Evolutionary conservation across 371 early-diverging fungal species (phyloP).

Genomic region (Entomophthora muscae): DNA sequence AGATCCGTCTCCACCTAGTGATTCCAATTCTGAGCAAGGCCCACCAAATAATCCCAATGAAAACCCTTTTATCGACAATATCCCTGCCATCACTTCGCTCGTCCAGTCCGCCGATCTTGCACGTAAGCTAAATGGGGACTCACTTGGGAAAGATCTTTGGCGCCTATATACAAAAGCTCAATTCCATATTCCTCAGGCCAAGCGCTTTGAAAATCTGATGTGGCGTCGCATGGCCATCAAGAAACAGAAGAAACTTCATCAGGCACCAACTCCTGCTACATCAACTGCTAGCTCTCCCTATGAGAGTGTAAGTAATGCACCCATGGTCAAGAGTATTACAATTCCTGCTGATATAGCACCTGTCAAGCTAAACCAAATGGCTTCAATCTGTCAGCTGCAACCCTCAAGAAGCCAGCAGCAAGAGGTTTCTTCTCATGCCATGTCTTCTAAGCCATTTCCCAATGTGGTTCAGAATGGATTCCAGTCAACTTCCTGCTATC

Average conservation of each 20-base stretch:
- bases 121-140: constrained; percentile 25
- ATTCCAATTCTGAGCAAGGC: not conserved
- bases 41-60: not conserved
- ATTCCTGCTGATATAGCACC: constrained; percentile 2
- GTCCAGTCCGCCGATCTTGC: constrained; percentile 49
- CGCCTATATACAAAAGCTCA: constrained; percentile 45
- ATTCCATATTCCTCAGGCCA: constrained; percentile 38
- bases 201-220: constrained; percentile 42
- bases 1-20: not conserved
- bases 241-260: constrained; percentile 19
- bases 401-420: no score
- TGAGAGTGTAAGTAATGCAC: not conserved
- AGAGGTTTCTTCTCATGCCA: not conserved
- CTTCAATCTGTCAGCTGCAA: not conserved
- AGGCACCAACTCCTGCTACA: not conserved
- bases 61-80: not conserved
- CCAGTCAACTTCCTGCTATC: no score
- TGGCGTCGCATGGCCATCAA: constrained; percentile 56
- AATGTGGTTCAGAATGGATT: not conserved
- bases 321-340: not conserved
- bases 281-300: constrained; percentile 7
- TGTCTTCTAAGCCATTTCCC: not conserved
- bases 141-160: constrained; percentile 42
- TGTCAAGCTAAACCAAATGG: no score
- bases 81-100: not conserved